Conservation (phyloP, 306 rosid species). For the Heteromeles arbutifolia region DNA sequence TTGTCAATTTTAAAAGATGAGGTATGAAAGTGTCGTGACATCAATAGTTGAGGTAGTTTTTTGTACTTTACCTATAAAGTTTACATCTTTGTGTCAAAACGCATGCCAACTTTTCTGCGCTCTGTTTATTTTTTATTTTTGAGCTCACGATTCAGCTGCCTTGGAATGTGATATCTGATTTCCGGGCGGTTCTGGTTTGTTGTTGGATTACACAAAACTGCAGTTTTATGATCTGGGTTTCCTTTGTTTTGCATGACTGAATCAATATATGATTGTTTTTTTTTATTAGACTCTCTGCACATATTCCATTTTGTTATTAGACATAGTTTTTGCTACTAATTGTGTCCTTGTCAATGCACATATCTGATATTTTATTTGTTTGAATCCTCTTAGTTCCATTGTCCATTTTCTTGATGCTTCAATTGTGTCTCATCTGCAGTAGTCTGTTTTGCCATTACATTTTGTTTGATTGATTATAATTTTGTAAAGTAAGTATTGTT, state of each 20-base stretch:
- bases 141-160: slow-evolving; percentile 23
- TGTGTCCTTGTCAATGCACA: slow-evolving; percentile 1
- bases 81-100: neutral
- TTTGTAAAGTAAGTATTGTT: neutral
- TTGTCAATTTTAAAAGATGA: too few relatives aligned
- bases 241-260: neutral
- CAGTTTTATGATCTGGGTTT: slow-evolving; percentile 27
- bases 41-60: too few relatives aligned
- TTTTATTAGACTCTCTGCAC: too few relatives aligned
- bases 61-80: too few relatives aligned
- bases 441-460: neutral
- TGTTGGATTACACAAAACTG: neutral
- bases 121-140: neutral
- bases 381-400: slow-evolving; percentile 11
- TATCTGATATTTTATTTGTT: neutral
- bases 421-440: slow-evolving; percentile 17
- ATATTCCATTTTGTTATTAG: neutral
- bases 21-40: too few relatives aligned
- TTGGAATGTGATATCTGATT: neutral
- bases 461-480: neutral
- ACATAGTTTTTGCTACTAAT: slow-evolving; percentile 2
- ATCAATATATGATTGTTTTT: too few relatives aligned
- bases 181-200: neutral
- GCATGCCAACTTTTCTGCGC: slow-evolving; percentile 8
- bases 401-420: slow-evolving; percentile 16